A percentile compares a stretch with the other conserved stretches of the same genome.
Evolutionary conservation across 2,329 filamentous ascomycete genomes (phyloP).

Genomic region (Calonectria pseudoreteaudii): DNA sequence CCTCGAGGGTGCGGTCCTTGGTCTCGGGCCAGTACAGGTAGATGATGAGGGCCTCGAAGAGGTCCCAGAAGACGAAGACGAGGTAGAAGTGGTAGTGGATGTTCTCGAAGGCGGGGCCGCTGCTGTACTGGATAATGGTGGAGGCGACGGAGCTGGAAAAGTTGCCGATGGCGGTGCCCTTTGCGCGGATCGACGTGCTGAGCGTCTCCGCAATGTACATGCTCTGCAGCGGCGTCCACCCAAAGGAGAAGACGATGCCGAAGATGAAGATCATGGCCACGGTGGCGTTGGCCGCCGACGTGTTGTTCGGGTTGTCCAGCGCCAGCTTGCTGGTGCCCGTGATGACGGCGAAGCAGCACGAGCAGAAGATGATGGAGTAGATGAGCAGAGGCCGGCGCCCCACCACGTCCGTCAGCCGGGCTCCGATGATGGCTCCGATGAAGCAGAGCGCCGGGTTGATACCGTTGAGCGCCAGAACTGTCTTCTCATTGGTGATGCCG

Average conservation of each 20-base stretch:
- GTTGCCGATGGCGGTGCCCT: constrained; percentile 58
- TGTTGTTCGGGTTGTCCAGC: constrained; percentile 48
- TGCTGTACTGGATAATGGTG: constrained; percentile 57
- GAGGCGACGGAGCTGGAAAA: constrained; percentile 52
- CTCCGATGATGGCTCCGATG: constrained; percentile 63
- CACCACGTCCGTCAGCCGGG: constrained; percentile 65
- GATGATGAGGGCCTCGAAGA: constrained; percentile 55
- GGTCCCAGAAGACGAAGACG: constrained; percentile 59
- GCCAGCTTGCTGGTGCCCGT: constrained; percentile 60
- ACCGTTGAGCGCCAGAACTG: constrained; percentile 62
- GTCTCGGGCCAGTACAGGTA: constrained; percentile 65
- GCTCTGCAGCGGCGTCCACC: constrained; percentile 61
- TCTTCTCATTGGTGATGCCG: constrained; percentile 62
- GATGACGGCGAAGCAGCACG: constrained; percentile 61
- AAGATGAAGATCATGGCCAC: constrained; percentile 64
- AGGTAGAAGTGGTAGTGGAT: constrained; percentile 60
- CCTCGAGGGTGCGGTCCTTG: constrained; percentile 63
- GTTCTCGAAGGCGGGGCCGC: constrained; percentile 55
- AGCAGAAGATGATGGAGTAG: constrained; percentile 58
- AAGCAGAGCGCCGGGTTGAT: constrained; percentile 67
- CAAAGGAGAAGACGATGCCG: constrained; percentile 62
- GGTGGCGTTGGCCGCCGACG: constrained; percentile 55
- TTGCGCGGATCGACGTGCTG: constrained; percentile 57
- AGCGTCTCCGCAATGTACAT: constrained; percentile 63
- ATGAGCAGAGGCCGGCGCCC: constrained; percentile 68